Base-by-base conservation (phyloP, 2,329 filamentous ascomycete species). In the Paraconiothyrium brasiliense region DNA sequence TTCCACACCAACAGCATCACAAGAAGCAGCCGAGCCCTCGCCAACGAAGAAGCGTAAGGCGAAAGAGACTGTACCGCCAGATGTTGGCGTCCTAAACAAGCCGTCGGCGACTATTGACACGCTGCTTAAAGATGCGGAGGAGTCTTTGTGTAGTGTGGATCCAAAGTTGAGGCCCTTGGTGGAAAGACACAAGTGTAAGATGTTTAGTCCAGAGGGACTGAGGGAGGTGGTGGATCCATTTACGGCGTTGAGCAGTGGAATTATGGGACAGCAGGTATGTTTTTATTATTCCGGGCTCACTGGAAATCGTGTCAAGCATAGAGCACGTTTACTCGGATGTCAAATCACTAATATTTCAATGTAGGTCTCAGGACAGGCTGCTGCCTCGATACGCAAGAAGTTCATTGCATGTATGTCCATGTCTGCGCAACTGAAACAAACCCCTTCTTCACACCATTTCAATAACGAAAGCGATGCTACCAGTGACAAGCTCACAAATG, bases 201-300 rank as follows among this genome's bases (percentile, higher is more conserved):
- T 95, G 16, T 98, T 98, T 80, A 91, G 89, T 1, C 86, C 92
- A 0, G 89, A 91, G 65, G 93, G 93, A 0, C 81, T 98, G n/a
- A 87, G 90, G 32, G 93, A 97, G 78, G 84, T 88, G 66, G 87
- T 97, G 62, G 93, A 98, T 78, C 95, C 95, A 0, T 99, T 97
- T 73, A 90, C 91, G 69, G 89, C 88, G 60, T 84, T 99, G 37
- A 86, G 88, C 43, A 94, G 90, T 77, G 91, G 93, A 55, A 97
- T 99, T 74, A 97, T 98, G 71, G 93, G 92, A 57, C 95, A 98
- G 80, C 95, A 99, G 81, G 76, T 80, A 73, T 24, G 69, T 13
- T 70, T 14, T n/a, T 52, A 14, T 37, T 37, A 34, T 20, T 49
- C 22, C 13, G 4, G 24, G 2, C 20, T n/a, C 16, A 9, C 14